Conservation (phyloP, 2,329 filamentous ascomycete species). For the Lecanicillium sp. region DNA sequence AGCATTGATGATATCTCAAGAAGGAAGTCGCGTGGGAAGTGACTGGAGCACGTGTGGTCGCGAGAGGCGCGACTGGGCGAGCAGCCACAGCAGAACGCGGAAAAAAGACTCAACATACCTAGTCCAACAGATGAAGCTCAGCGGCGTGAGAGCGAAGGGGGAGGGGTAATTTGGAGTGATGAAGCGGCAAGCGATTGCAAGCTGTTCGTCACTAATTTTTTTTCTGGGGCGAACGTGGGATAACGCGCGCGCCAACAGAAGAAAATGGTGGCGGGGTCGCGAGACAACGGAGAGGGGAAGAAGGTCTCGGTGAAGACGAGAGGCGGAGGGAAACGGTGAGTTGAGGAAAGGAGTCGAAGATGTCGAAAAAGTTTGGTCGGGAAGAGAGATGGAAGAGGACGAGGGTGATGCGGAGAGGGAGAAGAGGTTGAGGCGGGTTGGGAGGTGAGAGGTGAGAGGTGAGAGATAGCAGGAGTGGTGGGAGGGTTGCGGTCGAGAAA, state of each 20-base stretch:
- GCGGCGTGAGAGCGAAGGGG: too few species aligned
- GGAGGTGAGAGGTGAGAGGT: constrained; percentile 16
- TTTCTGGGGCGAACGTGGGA: constrained; percentile 8
- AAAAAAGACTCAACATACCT: too few species aligned
- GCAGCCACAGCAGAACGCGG: too few species aligned
- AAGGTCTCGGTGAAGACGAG: constrained; percentile 14
- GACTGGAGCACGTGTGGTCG: constrained; percentile 8
- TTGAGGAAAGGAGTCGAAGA: constrained; percentile 7
- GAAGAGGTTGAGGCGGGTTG: constrained; percentile 13
- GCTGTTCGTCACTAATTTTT: neutral
- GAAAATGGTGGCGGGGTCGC: constrained; percentile 6
- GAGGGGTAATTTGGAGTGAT: too few species aligned
- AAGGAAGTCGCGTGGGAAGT: neutral
- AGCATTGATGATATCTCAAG: too few species aligned
- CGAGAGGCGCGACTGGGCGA: too few species aligned
- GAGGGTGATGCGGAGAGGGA: constrained; percentile 14
- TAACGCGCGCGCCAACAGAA: constrained; percentile 6
- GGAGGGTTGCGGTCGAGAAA: constrained; percentile 11
- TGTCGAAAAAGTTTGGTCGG: constrained; percentile 10
- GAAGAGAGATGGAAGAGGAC: constrained; percentile 13
- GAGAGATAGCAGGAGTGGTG: constrained; percentile 18
- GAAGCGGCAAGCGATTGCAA: too few species aligned
- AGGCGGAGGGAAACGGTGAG: constrained; percentile 9
- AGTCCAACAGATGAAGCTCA: too few species aligned
- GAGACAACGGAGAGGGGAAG: constrained; percentile 10